Conservation (phyloP, 768 basidiomycete species). For the Psilocybe cyanescens region DNA sequence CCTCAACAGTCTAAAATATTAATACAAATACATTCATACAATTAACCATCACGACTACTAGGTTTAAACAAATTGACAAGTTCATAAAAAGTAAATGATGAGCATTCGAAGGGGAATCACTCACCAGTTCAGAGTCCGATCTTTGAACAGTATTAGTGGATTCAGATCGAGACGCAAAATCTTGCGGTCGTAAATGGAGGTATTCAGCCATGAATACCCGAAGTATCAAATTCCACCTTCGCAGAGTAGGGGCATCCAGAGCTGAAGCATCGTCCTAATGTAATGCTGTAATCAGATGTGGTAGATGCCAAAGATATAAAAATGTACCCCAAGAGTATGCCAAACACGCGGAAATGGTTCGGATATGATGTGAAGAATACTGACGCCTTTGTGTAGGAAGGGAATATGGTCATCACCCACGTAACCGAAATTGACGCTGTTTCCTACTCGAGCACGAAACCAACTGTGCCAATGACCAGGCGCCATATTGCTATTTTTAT, state of each 20-base stretch:
- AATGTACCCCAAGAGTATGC: slow-evolving; percentile 76
- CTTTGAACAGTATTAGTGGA: slow-evolving; percentile 32
- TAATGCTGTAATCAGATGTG: not conserved
- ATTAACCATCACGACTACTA: slow-evolving; percentile 18
- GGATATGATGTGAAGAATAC: slow-evolving; percentile 87
- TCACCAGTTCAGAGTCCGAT: slow-evolving; percentile 51
- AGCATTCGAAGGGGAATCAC: not conserved
- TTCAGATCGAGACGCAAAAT: slow-evolving; percentile 33
- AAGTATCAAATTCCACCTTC: slow-evolving; percentile 87
- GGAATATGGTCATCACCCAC: slow-evolving; percentile 96
- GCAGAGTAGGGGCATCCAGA: slow-evolving; percentile 83
- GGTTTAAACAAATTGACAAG: slow-evolving; percentile 5
- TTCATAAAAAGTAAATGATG: not conserved
- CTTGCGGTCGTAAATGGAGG: slow-evolving; percentile 64
- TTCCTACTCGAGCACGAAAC: slow-evolving; percentile 56
- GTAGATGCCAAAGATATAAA: not conserved
- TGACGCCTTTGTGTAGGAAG: slow-evolving; percentile 83
- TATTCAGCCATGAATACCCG: slow-evolving; percentile 92
- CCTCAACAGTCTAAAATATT: not conserved
- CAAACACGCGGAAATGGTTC: slow-evolving; percentile 89
- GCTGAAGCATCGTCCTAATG: slow-evolving; percentile 87
- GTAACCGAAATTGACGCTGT: slow-evolving; percentile 49
- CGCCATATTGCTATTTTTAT: slow-evolving; percentile 45
- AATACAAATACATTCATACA: slow-evolving; percentile 6
- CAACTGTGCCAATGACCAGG: slow-evolving; percentile 63